A percentile compares a stretch with the other conserved stretches of the same genome.
phyloP scores from a whole-genome alignment of 2,329 filamentous ascomycete genomes.

The Scedosporium aurantiacum region DNA sequence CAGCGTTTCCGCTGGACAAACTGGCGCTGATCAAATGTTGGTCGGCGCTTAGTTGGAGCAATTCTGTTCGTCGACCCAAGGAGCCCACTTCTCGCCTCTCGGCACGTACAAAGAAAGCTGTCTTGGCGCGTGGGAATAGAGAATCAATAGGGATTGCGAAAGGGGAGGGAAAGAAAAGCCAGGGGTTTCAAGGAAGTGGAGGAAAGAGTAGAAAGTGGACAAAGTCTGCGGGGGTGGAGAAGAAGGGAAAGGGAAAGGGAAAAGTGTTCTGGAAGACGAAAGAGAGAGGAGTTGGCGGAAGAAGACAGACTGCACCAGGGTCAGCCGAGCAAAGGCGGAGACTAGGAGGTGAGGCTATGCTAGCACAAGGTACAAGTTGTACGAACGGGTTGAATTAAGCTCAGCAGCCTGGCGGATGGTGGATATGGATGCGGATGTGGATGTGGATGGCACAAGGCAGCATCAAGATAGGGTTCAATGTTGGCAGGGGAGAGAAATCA shows the following conservation, averaged over 20 bases:
- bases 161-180: background rate
- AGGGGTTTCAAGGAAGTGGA: background rate
- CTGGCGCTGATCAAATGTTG: background rate
- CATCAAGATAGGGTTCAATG: background rate
- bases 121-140: background rate
- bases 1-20: no score
- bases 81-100: background rate
- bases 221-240: background rate
- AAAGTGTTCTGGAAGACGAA: slow-evolving; percentile 23
- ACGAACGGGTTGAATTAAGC: background rate
- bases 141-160: background rate
- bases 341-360: background rate
- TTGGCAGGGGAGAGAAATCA: background rate
- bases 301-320: background rate
- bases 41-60: background rate
- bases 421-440: no score
- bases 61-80: background rate
- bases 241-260: background rate
- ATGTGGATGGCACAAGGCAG: background rate
- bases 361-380: background rate
- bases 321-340: background rate
- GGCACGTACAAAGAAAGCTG: no score
- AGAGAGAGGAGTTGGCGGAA: slow-evolving; percentile 27
- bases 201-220: background rate
- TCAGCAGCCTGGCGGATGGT: background rate